phyloP scores from a whole-genome alignment of 257 asterid species.

The Solanum pinnatisectum region DNA sequence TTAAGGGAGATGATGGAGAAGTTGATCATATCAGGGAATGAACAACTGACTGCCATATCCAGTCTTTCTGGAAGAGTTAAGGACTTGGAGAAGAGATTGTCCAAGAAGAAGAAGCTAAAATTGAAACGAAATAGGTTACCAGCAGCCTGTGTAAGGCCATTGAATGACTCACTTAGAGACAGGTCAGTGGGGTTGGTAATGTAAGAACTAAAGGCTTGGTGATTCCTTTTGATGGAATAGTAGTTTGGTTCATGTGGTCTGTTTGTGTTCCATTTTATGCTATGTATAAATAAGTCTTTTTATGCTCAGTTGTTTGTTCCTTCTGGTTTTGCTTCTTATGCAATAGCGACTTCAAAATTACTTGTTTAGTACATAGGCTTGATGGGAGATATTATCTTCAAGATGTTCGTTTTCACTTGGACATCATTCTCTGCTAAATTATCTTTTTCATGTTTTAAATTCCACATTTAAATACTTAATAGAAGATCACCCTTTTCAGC shows the following conservation, averaged over 20 bases:
- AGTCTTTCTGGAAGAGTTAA: constrained; percentile 44
- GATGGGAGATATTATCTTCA: neutral
- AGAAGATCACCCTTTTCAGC: neutral
- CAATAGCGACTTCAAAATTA: neutral
- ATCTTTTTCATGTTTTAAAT: neutral
- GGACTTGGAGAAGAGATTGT: constrained; percentile 50
- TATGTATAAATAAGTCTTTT: neutral
- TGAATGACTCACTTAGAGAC: neutral
- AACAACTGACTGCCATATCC: constrained; percentile 43
- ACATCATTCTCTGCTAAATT: neutral
- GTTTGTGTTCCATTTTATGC: neutral
- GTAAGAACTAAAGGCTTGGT: neutral
- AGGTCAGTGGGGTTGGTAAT: constrained; percentile 4
- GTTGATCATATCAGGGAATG: constrained; percentile 41
- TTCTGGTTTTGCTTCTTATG: neutral
- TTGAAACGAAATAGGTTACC: constrained; percentile 4
- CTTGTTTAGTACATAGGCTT: neutral
- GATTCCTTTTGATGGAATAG: neutral
- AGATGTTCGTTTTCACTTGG: neutral
- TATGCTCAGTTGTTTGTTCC: neutral
- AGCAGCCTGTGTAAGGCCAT: constrained; percentile 1
- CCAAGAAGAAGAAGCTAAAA: constrained; percentile 44
- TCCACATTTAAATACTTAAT: neutral
- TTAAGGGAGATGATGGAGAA: constrained; percentile 55
- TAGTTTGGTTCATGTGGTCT: neutral